Base-by-base conservation (phyloP, 1,139 yeast genomes). In the Hemisphaericaspora subhashii region DNA sequence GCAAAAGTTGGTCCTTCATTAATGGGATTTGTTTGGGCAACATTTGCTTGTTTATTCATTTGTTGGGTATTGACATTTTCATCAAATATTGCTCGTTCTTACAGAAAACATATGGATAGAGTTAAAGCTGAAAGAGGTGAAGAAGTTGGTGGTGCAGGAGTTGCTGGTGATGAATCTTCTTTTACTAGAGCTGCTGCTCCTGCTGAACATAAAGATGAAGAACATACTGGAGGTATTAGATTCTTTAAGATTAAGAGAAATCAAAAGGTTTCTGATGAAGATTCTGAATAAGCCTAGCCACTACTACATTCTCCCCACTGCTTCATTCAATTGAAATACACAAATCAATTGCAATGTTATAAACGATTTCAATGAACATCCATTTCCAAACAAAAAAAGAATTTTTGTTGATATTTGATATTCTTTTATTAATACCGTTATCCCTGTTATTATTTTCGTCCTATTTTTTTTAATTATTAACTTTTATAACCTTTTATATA, bases 171-270 rank as follows among this genome's bases (percentile, higher is more conserved):
- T 52, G 69, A 68, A 40, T 66, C 73, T 21, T 68, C 76, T n/a
- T 71, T 69, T 53, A 70, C 76, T 39, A 68, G 76, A 62, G 46
- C 63, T 33, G 57, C 61, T 21, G 55, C 60, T 17, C 62, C 50
- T 35, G 55, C 53, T 24, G 78, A 54, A 35, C 52, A 53, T 40
- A 57, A 56, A 33, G 48, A 53, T 38, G 68, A 77, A 50, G 64
- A 60, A 31, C 55, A 55, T 44, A 59, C 62, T 45, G 81, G 85
- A 35, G 92, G 90, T 40, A 83, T 84, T 53, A 81, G 86, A 62
- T 84, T 84, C 65, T 84, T 84, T 71, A 83, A 81, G 56, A 81
- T 84, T 45, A 82, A 83, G 66, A 82, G 88, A 70, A 79, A 79
- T 60, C 73, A 77, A 52, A 75, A 75, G 57, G 69, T 66, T 35